Evolutionary conservation across 148 eudicot genomes (phyloP), one percentile per base, ranked within the genome.

Genomic region (Suaeda aralocaspica): DNA sequence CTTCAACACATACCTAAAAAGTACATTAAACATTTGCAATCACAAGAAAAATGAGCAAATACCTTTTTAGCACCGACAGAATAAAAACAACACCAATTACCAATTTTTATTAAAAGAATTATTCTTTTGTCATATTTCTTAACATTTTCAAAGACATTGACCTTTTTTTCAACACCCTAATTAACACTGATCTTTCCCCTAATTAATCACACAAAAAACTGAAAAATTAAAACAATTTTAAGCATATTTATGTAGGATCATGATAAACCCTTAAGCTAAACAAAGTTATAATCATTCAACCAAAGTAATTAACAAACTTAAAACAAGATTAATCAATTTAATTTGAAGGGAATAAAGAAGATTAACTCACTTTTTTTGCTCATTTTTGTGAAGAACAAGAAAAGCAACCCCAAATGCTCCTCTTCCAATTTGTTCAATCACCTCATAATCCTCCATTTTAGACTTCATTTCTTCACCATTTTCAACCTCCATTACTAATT

Each of bases 391-490:
- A 25, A 86, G 87, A 15, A 92, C 88, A 77, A 89, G 87, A 75
- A 86, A 92, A 75, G 89, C 77, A 70, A 86, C 70, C 25, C 93
- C 96, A 83, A 84, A 82, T 74, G 87, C 75, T 14, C 89, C 96
- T 86, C 85, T 89, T 9, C 88, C 87, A 89, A 92, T 87, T 79
- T 89, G 96, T 81, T 92, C 84, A 24, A 89, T 72, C 3, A 83
- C 84, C 77, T 92, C 86, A 79, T 89, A 92, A 3, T 88, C 97
- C 25, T 84, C 87, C 89, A 89, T 89, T 75, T 89, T 92, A 24
- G 83, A 84, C 79, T 74, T 78, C 36, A 70, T 30, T 61, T 72
- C 87, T 18, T 81, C 82, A 70, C 82, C 82, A 70, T 74, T 82
- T 56, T 80, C 87, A 13, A 68, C 55, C 76, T 82, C 97, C 97